A percentile compares a stretch with the other conserved stretches of the same genome.
These are phyloP conservation scores for Withania somnifera DNA, from an alignment of 305 asterid species.

Conservation along the genomic window DNA sequence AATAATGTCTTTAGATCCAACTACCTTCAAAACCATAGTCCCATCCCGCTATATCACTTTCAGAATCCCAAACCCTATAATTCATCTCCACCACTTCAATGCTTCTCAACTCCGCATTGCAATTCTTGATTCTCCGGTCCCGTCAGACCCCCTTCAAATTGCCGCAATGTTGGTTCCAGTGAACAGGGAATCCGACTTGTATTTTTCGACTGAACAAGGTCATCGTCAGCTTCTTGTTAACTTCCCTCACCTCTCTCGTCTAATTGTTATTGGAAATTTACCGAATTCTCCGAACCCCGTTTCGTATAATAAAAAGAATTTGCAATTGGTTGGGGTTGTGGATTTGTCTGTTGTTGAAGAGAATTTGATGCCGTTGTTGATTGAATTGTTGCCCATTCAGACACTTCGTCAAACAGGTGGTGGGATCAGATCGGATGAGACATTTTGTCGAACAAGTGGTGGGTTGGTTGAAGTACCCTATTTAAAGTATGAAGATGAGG, in stretches of 20 bases:
- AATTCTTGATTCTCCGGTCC: constrained; percentile 34
- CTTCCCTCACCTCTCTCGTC: constrained; percentile 59
- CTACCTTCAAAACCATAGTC: constrained; percentile 36
- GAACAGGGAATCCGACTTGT: constrained; percentile 81
- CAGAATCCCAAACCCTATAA: constrained; percentile 38
- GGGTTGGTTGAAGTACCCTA: constrained; percentile 18
- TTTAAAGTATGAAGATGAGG: constrained; percentile 57
- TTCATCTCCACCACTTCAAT: constrained; percentile 17
- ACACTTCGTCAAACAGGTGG: constrained; percentile 21
- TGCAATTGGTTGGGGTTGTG: too few species aligned
- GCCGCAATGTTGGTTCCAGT: constrained; percentile 73
- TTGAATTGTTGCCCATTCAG: constrained; percentile 53
- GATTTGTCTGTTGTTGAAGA: constrained; percentile 13
- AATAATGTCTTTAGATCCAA: constrained; percentile 19
- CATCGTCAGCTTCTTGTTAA: constrained; percentile 70
- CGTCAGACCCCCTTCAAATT: constrained; percentile 10
- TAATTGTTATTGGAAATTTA: constrained; percentile 38
- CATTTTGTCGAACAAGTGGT: constrained; percentile 18
- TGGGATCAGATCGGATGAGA: constrained; percentile 45
- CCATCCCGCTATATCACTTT: constrained; percentile 66
- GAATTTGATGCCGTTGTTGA: constrained; percentile 34
- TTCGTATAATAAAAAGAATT: constrained; percentile 12
- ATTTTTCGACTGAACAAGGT: constrained; percentile 26
- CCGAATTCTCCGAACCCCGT: constrained; percentile 18
- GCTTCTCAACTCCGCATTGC: constrained; percentile 40